Conservation (phyloP, 78 protist genomes). For the Speleostelium caveatum region DNA sequence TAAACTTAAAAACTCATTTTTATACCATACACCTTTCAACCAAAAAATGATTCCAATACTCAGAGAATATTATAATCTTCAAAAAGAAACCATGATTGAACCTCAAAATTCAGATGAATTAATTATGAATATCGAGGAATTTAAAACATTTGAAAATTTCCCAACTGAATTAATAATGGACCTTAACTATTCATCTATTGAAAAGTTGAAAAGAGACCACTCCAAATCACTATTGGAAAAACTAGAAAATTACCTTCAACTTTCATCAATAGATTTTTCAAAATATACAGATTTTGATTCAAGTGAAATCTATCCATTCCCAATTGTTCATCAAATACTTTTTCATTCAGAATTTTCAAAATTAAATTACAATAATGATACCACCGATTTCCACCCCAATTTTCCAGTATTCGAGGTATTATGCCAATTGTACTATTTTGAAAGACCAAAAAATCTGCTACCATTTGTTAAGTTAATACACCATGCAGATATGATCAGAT, state of each 20-base stretch:
- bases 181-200: slow-evolving; percentile 2
- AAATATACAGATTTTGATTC: neutral
- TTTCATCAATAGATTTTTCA: slow-evolving; percentile 4
- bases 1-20: slow-evolving; percentile 15
- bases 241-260: slow-evolving; percentile 10
- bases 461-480: slow-evolving; percentile 49
- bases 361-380: neutral
- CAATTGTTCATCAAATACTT: slow-evolving; percentile 19
- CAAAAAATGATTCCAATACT: slow-evolving; percentile 51
- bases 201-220: slow-evolving; percentile 12
- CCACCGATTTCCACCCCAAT: neutral
- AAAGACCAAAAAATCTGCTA: slow-evolving; percentile 27
- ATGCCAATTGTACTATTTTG: slow-evolving; percentile 47
- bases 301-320: slow-evolving; percentile 51
- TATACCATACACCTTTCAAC: slow-evolving; percentile 67
- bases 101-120: neutral
- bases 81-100: neutral
- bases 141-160: neutral
- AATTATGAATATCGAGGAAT: no score
- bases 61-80: slow-evolving; percentile 30
- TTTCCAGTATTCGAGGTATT: slow-evolving; percentile 52
- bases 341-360: slow-evolving; percentile 34
- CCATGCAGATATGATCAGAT: slow-evolving; percentile 2
- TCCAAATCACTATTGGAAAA: slow-evolving; percentile 5
- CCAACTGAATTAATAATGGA: slow-evolving; percentile 7